Evolutionary conservation across 495 filamentous ascomycete species (phyloP).

Genomic region (Neurospora tetraspora): DNA sequence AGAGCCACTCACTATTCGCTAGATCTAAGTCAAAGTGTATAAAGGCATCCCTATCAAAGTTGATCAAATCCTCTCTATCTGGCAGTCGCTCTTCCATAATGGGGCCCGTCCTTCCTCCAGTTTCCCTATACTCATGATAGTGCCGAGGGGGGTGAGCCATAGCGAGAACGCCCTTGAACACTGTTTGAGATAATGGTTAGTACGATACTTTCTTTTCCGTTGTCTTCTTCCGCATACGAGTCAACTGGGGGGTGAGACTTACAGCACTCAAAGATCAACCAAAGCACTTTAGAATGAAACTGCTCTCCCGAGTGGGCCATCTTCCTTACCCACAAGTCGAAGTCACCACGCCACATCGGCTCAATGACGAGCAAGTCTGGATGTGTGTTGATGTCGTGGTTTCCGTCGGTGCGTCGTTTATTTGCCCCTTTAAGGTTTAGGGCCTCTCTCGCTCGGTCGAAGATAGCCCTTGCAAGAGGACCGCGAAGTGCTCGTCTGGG

Average conservation of each 20-base stretch:
- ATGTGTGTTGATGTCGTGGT: not conserved
- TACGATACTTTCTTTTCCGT: not conserved
- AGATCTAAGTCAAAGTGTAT: conserved; percentile 1
- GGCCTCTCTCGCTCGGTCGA: not conserved
- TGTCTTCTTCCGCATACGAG: not conserved
- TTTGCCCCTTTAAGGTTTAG: not conserved
- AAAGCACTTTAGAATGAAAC: not conserved
- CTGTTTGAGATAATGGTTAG: not conserved
- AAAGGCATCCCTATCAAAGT: not conserved
- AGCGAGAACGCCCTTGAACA: not conserved
- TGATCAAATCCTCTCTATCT: not conserved
- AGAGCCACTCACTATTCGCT: not conserved
- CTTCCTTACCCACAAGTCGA: not conserved
- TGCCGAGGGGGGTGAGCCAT: not conserved
- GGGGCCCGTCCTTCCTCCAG: not conserved
- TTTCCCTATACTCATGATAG: not conserved
- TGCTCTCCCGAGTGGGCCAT: not conserved
- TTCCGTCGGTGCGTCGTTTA: not conserved
- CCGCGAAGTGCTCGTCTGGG: not conserved
- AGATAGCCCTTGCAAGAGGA: not conserved
- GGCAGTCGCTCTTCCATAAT: not conserved
- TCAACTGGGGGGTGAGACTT: not conserved
- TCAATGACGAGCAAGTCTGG: not conserved
- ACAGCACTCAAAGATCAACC: not conserved
- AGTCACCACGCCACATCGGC: not conserved